Evolutionary conservation across 768 basidiomycete genomes (phyloP).

Genomic region (Suillus luteus): DNA sequence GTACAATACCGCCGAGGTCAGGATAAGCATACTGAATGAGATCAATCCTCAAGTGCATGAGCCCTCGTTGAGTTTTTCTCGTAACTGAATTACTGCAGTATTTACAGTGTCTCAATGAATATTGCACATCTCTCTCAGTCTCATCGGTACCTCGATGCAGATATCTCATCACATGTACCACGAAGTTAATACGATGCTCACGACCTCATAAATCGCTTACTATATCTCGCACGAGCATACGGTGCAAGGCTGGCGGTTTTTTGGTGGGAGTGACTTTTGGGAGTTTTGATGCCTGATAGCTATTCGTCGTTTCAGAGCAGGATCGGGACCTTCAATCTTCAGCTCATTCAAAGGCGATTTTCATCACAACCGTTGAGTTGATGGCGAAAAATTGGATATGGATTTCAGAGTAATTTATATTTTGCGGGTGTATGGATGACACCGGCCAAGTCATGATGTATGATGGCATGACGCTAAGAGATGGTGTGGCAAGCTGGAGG

Average conservation of each 20-base stretch:
- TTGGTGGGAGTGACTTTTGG: neutral
- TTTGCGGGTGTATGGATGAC: neutral
- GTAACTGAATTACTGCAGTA: neutral
- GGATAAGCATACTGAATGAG: neutral
- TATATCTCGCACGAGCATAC: neutral
- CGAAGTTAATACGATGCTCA: neutral
- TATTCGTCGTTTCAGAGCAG: neutral
- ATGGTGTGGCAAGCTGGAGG: neutral
- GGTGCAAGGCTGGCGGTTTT: neutral
- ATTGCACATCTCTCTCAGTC: neutral
- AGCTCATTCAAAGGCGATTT: neutral
- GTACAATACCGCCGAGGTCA: neutral
- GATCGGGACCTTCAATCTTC: no score
- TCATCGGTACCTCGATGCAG: neutral
- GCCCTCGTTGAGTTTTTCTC: neutral
- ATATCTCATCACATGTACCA: neutral
- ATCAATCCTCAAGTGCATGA: neutral
- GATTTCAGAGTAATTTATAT: neutral
- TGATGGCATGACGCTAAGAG: neutral
- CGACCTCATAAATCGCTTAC: neutral
- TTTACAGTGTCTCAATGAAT: neutral
- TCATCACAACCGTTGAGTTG: neutral
- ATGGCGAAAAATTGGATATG: neutral
- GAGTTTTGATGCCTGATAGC: neutral
- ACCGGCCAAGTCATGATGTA: neutral